These are phyloP conservation scores for Moricandia arvensis DNA, from an alignment of 345 rosid genomes.

Conservation along the genomic window DNA sequence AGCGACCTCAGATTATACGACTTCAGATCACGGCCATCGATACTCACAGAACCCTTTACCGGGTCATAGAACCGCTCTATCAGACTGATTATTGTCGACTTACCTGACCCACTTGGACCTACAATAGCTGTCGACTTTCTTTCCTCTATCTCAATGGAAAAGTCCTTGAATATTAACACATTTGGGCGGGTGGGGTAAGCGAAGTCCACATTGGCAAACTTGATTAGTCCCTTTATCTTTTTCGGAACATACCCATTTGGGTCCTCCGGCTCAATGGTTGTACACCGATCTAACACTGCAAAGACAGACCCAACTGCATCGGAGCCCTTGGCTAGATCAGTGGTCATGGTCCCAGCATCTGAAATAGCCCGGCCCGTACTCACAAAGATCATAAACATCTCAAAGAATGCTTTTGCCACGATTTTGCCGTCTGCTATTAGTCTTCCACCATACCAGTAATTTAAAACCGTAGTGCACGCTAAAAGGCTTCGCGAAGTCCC, in stretches of 20 bases:
- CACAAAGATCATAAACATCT: slow-evolving; percentile 55
- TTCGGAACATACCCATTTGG: slow-evolving; percentile 37
- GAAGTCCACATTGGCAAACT: slow-evolving; percentile 44
- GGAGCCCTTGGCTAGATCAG: slow-evolving; percentile 55
- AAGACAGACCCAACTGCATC: slow-evolving; percentile 49
- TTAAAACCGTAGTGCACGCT: slow-evolving; percentile 40
- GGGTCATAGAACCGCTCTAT: slow-evolving; percentile 72
- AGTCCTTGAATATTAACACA: slow-evolving; percentile 45
- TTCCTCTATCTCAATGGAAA: slow-evolving; percentile 46
- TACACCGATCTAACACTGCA: slow-evolving; percentile 46
- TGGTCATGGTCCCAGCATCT: slow-evolving; percentile 65
- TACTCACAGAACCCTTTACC: slow-evolving; percentile 42
- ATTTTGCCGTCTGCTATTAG: slow-evolving; percentile 49
- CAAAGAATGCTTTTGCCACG: slow-evolving; percentile 41
- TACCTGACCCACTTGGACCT: slow-evolving; percentile 75
- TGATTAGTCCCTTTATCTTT: slow-evolving; percentile 44
- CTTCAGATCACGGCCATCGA: slow-evolving; percentile 53
- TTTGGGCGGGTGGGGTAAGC: slow-evolving; percentile 58
- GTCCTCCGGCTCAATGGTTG: slow-evolving; percentile 53
- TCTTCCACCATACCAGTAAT: slow-evolving; percentile 71
- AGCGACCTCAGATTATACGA: slow-evolving; percentile 52
- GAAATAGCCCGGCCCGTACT: slow-evolving; percentile 58
- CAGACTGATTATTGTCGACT: slow-evolving; percentile 60
- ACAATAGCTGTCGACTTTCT: slow-evolving; percentile 70
- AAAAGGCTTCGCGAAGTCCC: slow-evolving; percentile 46